phyloP scores from a whole-genome alignment of 2,329 filamentous ascomycete genomes.

The Penicillium sp. region DNA sequence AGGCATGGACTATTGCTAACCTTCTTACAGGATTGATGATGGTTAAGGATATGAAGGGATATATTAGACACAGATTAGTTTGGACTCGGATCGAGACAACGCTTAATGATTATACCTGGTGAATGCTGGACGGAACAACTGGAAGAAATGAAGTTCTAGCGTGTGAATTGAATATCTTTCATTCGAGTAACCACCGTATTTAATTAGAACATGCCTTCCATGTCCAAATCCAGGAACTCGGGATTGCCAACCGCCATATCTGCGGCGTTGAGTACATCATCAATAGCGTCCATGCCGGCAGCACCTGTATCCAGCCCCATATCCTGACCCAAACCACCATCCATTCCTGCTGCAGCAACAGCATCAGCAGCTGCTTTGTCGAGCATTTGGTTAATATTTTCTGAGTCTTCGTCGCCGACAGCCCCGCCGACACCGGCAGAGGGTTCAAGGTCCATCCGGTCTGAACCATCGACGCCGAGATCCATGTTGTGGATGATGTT shows the following conservation, averaged over 20 bases:
- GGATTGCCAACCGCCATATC: slow-evolving; percentile 47
- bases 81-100: background rate
- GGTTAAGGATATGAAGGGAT: background rate
- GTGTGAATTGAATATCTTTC: background rate
- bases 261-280: slow-evolving; percentile 46
- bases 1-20: background rate
- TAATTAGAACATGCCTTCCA: slow-evolving; percentile 45
- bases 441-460: slow-evolving; percentile 35
- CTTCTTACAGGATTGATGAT: background rate
- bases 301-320: slow-evolving; percentile 28
- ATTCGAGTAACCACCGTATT: background rate
- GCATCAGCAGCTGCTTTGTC: slow-evolving; percentile 40
- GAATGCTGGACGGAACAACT: background rate
- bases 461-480: slow-evolving; percentile 34
- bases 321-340: slow-evolving; percentile 16
- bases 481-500: slow-evolving; percentile 47
- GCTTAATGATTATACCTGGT: background rate
- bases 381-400: slow-evolving; percentile 42
- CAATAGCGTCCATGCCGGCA: slow-evolving; percentile 40
- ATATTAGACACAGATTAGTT: background rate
- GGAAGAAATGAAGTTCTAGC: background rate
- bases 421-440: slow-evolving; percentile 13
- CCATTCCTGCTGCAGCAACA: slow-evolving; percentile 37
- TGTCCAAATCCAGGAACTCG: slow-evolving; percentile 47
- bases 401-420: slow-evolving; percentile 27